Conservation (phyloP, 352 stramenopile genomes). For the Phytophthora fragariae region DNA sequence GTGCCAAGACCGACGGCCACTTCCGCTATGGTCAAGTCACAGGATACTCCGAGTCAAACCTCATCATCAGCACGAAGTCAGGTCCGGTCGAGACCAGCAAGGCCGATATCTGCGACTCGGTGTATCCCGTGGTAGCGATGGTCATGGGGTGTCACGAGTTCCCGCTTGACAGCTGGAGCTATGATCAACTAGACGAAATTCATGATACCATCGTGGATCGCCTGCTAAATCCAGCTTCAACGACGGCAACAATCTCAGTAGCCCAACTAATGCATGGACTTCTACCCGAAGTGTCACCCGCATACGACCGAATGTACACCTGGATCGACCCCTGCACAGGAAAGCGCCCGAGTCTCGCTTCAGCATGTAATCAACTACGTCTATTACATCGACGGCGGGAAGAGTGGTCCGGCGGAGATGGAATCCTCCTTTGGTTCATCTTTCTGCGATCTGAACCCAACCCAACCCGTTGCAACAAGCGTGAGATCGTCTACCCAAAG, state of each 20-base stretch:
- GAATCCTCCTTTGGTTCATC: neutral
- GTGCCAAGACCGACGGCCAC: neutral
- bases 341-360: neutral
- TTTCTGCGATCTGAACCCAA: neutral
- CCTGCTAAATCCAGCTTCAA: neutral
- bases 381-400: neutral
- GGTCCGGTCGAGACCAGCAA: neutral
- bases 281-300: neutral
- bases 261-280: neutral
- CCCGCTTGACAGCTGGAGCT: neutral
- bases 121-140: constrained; percentile 6
- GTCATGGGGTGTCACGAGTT: constrained; percentile 8
- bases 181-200: neutral
- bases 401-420: neutral
- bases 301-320: neutral
- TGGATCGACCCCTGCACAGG: neutral
- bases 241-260: neutral
- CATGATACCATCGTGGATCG: neutral
- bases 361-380: neutral
- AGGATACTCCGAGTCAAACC: neutral
- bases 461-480: neutral
- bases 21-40: constrained; percentile 1
- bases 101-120: neutral
- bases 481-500: too few relatives aligned
- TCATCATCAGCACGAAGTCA: neutral